Percentiles rank a stretch among this genome's conserved stretches.
phyloP scores from a whole-genome alignment of 1,284 basidiomycete genomes.

The Cryptococcus maquisensis region DNA sequence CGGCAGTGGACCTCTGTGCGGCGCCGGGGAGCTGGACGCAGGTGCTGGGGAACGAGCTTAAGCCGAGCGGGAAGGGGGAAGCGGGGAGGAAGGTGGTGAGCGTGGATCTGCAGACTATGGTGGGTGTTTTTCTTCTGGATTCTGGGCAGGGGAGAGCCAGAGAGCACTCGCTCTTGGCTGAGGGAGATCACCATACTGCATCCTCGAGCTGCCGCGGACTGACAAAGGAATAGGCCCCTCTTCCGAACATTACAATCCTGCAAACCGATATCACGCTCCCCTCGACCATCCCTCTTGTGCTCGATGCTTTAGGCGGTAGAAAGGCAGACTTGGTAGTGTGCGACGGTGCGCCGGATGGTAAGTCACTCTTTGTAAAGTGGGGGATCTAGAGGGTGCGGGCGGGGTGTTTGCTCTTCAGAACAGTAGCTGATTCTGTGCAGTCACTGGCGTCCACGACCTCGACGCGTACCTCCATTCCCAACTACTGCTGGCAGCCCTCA shows the following conservation, averaged over 20 bases:
- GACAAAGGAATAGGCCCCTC: conserved; percentile 48
- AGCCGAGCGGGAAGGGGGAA: conserved; percentile 26
- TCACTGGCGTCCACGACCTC: conserved; percentile 57
- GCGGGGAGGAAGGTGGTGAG: conserved; percentile 51
- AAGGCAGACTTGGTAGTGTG: conserved; percentile 57
- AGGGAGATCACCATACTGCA: no score
- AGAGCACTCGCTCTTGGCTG: no score
- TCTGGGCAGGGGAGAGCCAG: neutral
- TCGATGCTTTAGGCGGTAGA: conserved; percentile 51
- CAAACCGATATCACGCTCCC: conserved; percentile 57
- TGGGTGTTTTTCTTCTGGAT: conserved; percentile 17
- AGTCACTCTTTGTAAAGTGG: conserved; percentile 7
- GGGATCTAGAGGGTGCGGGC: neutral
- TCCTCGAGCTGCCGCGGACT: neutral
- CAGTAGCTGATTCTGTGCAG: conserved; percentile 24
- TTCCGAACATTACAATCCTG: conserved; percentile 54
- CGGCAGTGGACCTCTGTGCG: conserved; percentile 57
- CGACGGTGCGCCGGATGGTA: conserved; percentile 58
- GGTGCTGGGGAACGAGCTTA: conserved; percentile 41
- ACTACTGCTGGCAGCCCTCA: conserved; percentile 55
- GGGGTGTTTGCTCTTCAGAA: neutral
- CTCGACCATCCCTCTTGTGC: conserved; percentile 53
- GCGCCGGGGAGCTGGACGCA: conserved; percentile 54
- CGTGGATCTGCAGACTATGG: conserved; percentile 58
- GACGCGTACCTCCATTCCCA: conserved; percentile 59